A percentile compares a stretch with the other conserved stretches of the same genome.
Conservation (phyloP, 192 early-diverging fungal genomes). For the Backusella psychrophila region DNA sequence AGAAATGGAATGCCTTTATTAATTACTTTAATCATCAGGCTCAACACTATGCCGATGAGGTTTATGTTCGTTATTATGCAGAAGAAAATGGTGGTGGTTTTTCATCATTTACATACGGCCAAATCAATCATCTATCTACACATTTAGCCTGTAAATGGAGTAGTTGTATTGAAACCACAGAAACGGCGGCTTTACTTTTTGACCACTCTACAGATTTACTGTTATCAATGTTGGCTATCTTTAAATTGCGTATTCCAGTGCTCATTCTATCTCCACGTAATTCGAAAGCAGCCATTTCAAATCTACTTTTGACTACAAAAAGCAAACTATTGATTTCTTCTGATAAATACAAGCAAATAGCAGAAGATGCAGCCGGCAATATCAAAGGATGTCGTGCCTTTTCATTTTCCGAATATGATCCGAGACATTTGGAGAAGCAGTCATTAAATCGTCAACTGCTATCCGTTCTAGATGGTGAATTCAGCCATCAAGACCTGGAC, state of each 20-base stretch:
- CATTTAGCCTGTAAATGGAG: constrained; percentile 10
- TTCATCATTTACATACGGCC: not conserved
- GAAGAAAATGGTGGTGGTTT: not conserved
- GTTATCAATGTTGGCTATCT: not conserved
- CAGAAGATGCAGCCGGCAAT: not conserved
- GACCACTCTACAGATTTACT: not conserved
- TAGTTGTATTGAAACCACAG: not conserved
- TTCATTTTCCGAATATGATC: not conserved
- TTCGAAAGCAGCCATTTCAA: not conserved
- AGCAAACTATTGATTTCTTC: not conserved
- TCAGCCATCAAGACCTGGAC: not conserved
- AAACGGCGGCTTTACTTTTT: not conserved
- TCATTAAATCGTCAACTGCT: not conserved
- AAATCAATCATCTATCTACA: constrained; percentile 5
- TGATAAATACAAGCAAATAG: not conserved
- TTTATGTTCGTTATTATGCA: not conserved
- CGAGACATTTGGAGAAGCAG: not conserved
- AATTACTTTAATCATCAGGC: not conserved
- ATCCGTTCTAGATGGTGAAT: not conserved
- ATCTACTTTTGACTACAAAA: not conserved
- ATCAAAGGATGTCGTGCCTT: not conserved
- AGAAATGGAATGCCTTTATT: not conserved
- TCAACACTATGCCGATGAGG: not conserved
- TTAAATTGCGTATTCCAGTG: not conserved
- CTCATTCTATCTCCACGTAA: constrained; percentile 3